Evolutionary conservation across 192 early-diverging fungal species (phyloP).

Genomic region (Dissophora globulifera): DNA sequence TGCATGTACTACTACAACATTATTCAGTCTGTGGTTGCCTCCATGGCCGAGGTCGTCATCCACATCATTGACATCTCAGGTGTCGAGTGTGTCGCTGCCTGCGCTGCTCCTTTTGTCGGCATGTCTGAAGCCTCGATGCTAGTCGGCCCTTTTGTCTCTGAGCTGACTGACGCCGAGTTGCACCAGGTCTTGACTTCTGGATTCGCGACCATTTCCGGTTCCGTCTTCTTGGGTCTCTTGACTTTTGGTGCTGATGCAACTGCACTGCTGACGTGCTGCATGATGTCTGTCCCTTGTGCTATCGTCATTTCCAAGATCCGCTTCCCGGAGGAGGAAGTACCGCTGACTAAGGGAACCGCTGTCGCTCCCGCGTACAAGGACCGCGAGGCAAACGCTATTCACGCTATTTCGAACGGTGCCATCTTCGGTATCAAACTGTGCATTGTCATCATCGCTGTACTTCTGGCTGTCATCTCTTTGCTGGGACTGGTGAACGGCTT

Average conservation of each 20-base stretch:
- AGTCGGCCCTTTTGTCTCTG: constrained; percentile 81
- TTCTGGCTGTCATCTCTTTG: constrained; percentile 81
- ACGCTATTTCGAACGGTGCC: constrained; percentile 87
- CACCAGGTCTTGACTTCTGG: constrained; percentile 91
- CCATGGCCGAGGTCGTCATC: constrained; percentile 73
- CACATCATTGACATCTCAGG: constrained; percentile 81
- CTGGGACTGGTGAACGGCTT: constrained; percentile 76
- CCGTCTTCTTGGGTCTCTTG: constrained; percentile 81
- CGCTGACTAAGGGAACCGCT: constrained; percentile 77
- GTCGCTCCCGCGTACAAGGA: constrained; percentile 67
- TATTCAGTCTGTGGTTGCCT: constrained; percentile 83
- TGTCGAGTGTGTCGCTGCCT: constrained; percentile 86
- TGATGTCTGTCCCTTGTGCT: constrained; percentile 92
- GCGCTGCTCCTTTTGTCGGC: constrained; percentile 88
- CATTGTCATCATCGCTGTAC: constrained; percentile 77
- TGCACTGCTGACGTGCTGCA: constrained; percentile 82
- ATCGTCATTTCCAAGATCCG: constrained; percentile 87
- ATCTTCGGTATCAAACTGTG: constrained; percentile 82
- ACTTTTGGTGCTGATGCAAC: constrained; percentile 71
- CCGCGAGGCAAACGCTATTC: constrained; percentile 79
- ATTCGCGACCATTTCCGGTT: constrained; percentile 91
- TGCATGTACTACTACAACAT: constrained; percentile 86
- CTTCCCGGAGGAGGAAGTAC: constrained; percentile 84
- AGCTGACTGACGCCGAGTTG: constrained; percentile 87
- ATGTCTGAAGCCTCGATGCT: constrained; percentile 84